Evolutionary conservation across 768 basidiomycete genomes (phyloP).

Genomic region (Boletus tomentosulus): DNA sequence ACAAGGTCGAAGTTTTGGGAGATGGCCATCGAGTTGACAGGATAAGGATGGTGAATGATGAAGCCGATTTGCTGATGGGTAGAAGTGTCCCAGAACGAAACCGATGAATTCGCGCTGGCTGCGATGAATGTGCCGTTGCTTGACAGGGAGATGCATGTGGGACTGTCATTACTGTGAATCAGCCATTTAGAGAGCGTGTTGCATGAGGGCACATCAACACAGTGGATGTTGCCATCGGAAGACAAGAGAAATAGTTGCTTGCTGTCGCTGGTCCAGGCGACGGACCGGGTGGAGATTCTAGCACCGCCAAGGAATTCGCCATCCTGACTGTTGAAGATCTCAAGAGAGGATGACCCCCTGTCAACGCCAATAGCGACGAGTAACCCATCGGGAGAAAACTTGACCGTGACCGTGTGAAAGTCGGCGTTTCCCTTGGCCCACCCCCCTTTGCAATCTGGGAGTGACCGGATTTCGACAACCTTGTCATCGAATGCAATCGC

Average conservation of each 20-base stretch:
- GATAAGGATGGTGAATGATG: neutral
- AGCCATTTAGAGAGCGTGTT: neutral
- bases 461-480: neutral
- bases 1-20: neutral
- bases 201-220: neutral
- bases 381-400: neutral
- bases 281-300: too few relatives aligned
- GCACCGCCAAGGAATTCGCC: too few relatives aligned
- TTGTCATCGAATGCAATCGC: neutral
- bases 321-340: too few relatives aligned
- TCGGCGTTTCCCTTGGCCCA: neutral
- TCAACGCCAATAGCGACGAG: neutral
- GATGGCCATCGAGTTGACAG: too few relatives aligned
- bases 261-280: neutral
- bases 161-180: neutral
- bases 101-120: too few relatives aligned
- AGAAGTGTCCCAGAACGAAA: too few relatives aligned
- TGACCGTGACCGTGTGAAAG: neutral
- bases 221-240: neutral
- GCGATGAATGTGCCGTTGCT: too few relatives aligned
- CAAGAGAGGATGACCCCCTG: neutral
- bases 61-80: neutral
- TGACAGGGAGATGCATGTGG: neutral
- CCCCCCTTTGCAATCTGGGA: neutral
- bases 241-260: neutral